phyloP scores from a whole-genome alignment of 352 stramenopile genomes.

The Blastocystis sp. region DNA sequence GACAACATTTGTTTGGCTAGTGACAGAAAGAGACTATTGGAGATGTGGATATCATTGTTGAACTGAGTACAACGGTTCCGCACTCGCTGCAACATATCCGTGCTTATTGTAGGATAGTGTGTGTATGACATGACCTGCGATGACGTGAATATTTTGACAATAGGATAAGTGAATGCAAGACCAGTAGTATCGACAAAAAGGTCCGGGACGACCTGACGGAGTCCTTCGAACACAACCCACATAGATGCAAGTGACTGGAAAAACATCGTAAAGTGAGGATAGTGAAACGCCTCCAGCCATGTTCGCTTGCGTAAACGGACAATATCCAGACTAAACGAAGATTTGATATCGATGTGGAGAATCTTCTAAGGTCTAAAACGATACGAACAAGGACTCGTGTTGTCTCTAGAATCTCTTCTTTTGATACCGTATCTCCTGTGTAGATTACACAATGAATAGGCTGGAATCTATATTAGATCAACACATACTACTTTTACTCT shows the following conservation, averaged over 20 bases:
- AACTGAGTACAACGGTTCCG: conserved; percentile 80
- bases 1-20: conserved; percentile 83
- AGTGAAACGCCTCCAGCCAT: conserved; percentile 64
- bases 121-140: conserved; percentile 87
- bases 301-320: conserved; percentile 14
- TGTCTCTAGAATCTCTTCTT: conserved; percentile 43
- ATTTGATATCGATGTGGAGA: conserved; percentile 45
- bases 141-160: conserved; percentile 77
- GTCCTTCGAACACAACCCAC: conserved; percentile 77
- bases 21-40: conserved; percentile 74
- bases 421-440: conserved; percentile 2
- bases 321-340: conserved; percentile 39
- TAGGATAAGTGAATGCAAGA: conserved; percentile 89
- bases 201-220: conserved; percentile 75
- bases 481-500: neutral
- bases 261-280: conserved; percentile 86
- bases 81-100: conserved; percentile 92
- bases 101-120: conserved; percentile 98
- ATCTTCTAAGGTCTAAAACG: neutral
- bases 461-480: conserved; percentile 65
- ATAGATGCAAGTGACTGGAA: conserved; percentile 89
- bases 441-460: conserved; percentile 55
- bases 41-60: conserved; percentile 84
- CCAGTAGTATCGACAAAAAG: conserved; percentile 95
- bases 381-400: conserved; percentile 63